Conservation (phyloP, 768 basidiomycete genomes). For the Lactarius hengduanensis region DNA sequence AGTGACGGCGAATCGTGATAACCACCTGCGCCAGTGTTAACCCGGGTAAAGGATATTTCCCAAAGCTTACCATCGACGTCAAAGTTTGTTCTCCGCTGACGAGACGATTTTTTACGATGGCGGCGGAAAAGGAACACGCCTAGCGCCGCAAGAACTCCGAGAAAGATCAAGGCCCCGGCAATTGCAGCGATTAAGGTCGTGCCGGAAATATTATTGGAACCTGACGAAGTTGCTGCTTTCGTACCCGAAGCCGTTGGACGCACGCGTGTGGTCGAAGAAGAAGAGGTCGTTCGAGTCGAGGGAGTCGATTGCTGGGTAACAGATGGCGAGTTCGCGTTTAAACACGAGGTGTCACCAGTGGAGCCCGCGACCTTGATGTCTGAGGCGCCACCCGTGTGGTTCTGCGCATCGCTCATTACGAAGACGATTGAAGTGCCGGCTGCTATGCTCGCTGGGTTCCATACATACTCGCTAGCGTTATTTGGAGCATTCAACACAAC, state of each 20-base stretch:
- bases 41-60: neutral
- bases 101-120: neutral
- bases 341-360: slow-evolving; percentile 51
- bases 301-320: slow-evolving; percentile 40
- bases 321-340: slow-evolving; percentile 52
- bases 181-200: neutral
- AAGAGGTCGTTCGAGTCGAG: slow-evolving; percentile 17
- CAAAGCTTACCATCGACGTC: slow-evolving; percentile 5
- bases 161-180: neutral
- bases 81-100: neutral
- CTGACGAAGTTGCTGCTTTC: neutral
- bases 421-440: slow-evolving; percentile 61
- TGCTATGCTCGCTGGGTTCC: slow-evolving; percentile 52
- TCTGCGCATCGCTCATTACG: slow-evolving; percentile 49
- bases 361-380: slow-evolving; percentile 47
- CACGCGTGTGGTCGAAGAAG: neutral
- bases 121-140: slow-evolving; percentile 5
- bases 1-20: neutral
- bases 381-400: slow-evolving; percentile 59
- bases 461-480: slow-evolving; percentile 45
- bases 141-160: slow-evolving; percentile 4
- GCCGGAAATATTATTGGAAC: neutral
- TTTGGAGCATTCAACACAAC: slow-evolving; percentile 45
- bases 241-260: neutral
- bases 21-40: slow-evolving; percentile 8